phyloP scores from a whole-genome alignment of 2,329 filamentous ascomycete genomes.

The Thielaviopsis populi region DNA sequence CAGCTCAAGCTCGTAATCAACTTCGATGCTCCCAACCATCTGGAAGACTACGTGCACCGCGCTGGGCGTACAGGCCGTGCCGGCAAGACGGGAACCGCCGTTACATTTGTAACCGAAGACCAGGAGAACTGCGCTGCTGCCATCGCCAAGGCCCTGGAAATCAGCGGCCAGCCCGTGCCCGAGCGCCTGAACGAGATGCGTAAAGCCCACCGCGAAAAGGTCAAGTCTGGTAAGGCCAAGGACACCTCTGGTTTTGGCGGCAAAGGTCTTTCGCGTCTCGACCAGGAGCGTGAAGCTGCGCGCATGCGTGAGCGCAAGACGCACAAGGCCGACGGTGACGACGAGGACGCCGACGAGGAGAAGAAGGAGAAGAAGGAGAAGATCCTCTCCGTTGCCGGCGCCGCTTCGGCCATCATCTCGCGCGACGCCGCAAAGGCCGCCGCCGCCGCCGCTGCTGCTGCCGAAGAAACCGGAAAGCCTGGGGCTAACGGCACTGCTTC shows the following conservation, averaged over 20 bases:
- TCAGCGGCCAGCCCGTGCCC: slow-evolving; percentile 74
- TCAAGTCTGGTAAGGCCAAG: slow-evolving; percentile 84
- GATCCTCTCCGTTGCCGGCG: slow-evolving; percentile 49
- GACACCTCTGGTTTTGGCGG: slow-evolving; percentile 83
- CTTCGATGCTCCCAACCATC: slow-evolving; percentile 82
- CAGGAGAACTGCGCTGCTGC: slow-evolving; percentile 84
- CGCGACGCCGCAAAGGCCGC: slow-evolving; percentile 37
- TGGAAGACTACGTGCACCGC: slow-evolving; percentile 94
- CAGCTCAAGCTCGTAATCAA: slow-evolving; percentile 93
- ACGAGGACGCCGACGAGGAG: slow-evolving; percentile 70
- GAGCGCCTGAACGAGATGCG: slow-evolving; percentile 51
- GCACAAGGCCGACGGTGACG: slow-evolving; percentile 73
- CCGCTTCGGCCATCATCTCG: slow-evolving; percentile 43
- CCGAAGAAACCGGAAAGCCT: slow-evolving; percentile 20
- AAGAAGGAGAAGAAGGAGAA: slow-evolving; percentile 58
- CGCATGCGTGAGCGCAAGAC: slow-evolving; percentile 75
- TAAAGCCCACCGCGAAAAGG: slow-evolving; percentile 69
- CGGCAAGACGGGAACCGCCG: slow-evolving; percentile 84
- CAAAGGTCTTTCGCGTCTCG: slow-evolving; percentile 80
- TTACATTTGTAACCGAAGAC: slow-evolving; percentile 83
- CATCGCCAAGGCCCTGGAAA: slow-evolving; percentile 79
- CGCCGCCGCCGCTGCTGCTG: slow-evolving; percentile 20
- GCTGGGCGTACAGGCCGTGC: slow-evolving; percentile 87
- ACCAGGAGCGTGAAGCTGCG: slow-evolving; percentile 78
- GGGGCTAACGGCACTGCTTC: slow-evolving; percentile 16